Evolutionary conservation across 2,329 filamentous ascomycete genomes (phyloP).

Genomic region (Aureobasidium sp.): DNA sequence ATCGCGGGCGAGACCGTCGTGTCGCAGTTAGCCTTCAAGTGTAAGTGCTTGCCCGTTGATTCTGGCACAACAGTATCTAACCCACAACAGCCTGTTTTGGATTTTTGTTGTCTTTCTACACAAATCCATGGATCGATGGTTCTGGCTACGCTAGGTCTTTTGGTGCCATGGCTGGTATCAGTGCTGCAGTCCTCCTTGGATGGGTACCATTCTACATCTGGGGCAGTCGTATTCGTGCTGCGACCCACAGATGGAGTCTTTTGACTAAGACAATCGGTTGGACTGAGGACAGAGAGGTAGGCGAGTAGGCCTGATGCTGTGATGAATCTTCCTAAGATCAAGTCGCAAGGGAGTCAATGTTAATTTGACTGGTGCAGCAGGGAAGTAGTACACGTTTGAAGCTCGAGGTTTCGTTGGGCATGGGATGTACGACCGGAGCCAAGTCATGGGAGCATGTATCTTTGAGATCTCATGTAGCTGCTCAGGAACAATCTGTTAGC

Average conservation of each 20-base stretch:
- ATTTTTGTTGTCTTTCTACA: constrained; percentile 54
- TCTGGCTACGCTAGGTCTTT: constrained; percentile 47
- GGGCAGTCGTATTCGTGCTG: constrained; percentile 43
- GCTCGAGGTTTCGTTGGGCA: too few relatives aligned
- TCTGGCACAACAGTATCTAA: background rate
- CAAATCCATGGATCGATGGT: constrained; percentile 49
- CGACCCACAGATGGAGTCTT: constrained; percentile 44
- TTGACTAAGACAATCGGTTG: constrained; percentile 10
- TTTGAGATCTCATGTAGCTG: too few relatives aligned
- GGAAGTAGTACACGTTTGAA: too few relatives aligned
- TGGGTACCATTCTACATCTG: constrained; percentile 48
- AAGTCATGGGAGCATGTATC: too few relatives aligned
- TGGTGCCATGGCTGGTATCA: constrained; percentile 52
- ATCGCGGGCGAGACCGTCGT: constrained; percentile 51
- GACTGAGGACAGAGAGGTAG: constrained; percentile 15
- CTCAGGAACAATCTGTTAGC: too few relatives aligned
- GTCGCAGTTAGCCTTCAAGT: constrained; percentile 32
- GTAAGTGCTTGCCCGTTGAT: background rate
- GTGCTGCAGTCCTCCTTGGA: constrained; percentile 39
- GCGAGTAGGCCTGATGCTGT: background rate
- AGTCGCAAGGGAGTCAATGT: too few relatives aligned
- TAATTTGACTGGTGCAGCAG: too few relatives aligned
- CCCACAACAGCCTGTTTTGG: constrained; percentile 43
- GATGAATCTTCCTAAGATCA: too few relatives aligned
- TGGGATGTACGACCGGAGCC: too few relatives aligned